Evolutionary conservation across 805 yeast genomes (phyloP), one percentile per base, ranked within the genome.

Genomic region (Myxozyma monticola): DNA sequence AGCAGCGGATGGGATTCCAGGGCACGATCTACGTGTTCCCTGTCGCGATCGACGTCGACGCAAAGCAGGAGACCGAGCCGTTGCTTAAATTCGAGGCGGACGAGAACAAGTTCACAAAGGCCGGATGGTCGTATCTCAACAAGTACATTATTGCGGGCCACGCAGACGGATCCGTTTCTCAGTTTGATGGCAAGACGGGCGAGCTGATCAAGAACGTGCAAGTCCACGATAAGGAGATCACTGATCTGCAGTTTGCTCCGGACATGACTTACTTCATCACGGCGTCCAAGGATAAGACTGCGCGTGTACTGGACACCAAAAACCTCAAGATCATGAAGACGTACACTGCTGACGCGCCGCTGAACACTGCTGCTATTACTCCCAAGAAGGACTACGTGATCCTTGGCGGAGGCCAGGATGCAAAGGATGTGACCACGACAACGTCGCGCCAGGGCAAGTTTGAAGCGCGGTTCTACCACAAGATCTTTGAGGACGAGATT

Each of bases 341-440:
- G 18, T 93, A 76, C 70, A 79, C 77, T 61, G 83, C 96, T 4
- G 97, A 89, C 68, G 89, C 95, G 45, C 97, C 98, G 51, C 78
- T 93, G 77, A 93, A 93, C 76, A 80, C 96, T 31, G 98, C 98
- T 17, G 84, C 95, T 59, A 85, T 93, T 61, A 90, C 99, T 14
- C 95, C 98, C 22, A 76, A 83, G 50, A 93, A 93, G 73, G 91
- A 93, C 66, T 91, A 84, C 67, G 85, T 93, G 56, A 84, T 93
- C 42, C 76, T 93, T 56, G 99, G 98, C 46, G 99, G 99, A 74
- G 99, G 99, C 82, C 98, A 93, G 76, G 98, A 89, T 64, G 98
- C 99, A 35, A 83, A 89, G 71, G 95, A 90, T 69, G 99, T 93
- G 66, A 93, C 99, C 37, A 93, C 98, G n/a, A 89, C 98, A 24